Evolutionary conservation across 345 rosid species (phyloP), one percentile per base, ranked within the genome.

Genomic region (Linum trigynum): DNA sequence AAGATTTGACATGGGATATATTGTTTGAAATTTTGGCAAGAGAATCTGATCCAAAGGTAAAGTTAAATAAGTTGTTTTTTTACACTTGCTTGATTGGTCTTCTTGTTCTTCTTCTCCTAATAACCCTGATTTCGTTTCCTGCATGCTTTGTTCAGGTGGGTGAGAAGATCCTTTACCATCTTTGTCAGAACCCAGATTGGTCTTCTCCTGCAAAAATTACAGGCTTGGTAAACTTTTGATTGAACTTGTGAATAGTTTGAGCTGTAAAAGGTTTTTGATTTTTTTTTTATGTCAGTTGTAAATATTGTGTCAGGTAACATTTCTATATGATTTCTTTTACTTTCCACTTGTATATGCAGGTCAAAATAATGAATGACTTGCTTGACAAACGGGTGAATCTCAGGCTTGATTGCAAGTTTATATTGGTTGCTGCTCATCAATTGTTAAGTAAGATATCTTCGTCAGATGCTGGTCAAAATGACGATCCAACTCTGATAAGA

Each of bases 21-120:
- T 78, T 90, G 36, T 85, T 72, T 67, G 86, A 79, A 37, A 73
- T 90, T 53, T 65, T 86, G 80, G 80, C 67, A 61, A 83, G 80
- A 66, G 98, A 92, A 74, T 55, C 69, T 65, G 89, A 88, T 59
- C 70, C 68, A 38, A 82, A 86, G 96, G 98, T 92, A 84, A 50
- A 23, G 32, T 23, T 23, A 23, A 23, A 23, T 23, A 23, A 23
- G 32, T 23, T 23, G 32, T 23, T 23, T 23, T 23, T 1, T 23
- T 23, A 23, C 32, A 39, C 55, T 57, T 23, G 40, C 61, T 61
- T 68, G 56, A 36, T 59, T 69, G 57, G 63, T 57, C 65, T 64
- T 73, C 65, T 41, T 69, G 32, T 48, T 37, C 57, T 64, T 73
- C 65, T 41, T 69, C 17, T 48, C 32, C 57, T 67, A 67, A 70